Evolutionary conservation across 164 flowering plant species (phyloP), one percentile per base, ranked within the genome.

Genomic region (Berberis thunbergii): DNA sequence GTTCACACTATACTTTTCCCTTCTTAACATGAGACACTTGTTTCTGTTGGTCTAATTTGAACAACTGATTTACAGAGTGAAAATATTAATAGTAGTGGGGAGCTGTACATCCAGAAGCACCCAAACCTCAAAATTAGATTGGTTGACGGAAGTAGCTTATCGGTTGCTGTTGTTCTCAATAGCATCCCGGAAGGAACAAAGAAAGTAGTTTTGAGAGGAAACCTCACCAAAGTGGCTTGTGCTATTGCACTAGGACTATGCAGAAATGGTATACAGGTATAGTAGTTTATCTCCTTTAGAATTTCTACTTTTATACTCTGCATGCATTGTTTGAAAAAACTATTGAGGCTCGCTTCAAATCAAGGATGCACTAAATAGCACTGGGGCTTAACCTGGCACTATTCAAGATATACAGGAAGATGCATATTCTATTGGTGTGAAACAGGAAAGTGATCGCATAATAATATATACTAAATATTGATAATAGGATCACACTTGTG

Each of bases 111-210:
- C 2, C 66, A 74, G 42, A 83, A 64, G 72, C 45, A 79, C 59
- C 87, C 83, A 3, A 53, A 82, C 11, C 75, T 87, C 43, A 85
- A 77, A 45, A 62, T 69, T 41, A 69, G 64, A 64, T 60, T 69
- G 39, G 68, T 69, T 13, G 72, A 69, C 64, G 72, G 72, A 7
- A 84, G 81, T 44, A 79, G 81, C 44, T 72, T 85, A 44, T 88
- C 83, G 0, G 87, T 75, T 54, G 88, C 80, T 2, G 63, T 79
- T 10, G 81, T 84, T 38, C 61, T 87, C 6, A 80, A 85, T 46
- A 78, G 69, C 76, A 82, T 85, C 54, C 91, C 95, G 0, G 69
- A 75, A 52, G 86, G 76, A 54, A 76, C 86, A 62, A 74, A 74
- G 6, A 76, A 76, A 73, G 86, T 88, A 2, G 64, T 85, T 12